These are phyloP conservation scores for Alternaria ventricosa DNA, from an alignment of 2,329 filamentous ascomycete genomes.

Conservation along the genomic window DNA sequence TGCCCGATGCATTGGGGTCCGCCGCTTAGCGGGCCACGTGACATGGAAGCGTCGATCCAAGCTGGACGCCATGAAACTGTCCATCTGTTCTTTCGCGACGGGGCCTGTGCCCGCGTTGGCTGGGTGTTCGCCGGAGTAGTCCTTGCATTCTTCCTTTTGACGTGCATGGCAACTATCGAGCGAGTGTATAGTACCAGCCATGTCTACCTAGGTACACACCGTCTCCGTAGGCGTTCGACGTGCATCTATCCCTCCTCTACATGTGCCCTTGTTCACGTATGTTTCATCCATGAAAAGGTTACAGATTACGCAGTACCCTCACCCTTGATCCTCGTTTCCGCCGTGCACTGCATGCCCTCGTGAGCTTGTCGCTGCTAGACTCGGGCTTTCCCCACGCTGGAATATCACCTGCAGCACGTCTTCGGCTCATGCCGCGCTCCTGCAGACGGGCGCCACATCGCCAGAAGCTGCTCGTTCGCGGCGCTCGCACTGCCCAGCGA, in stretches of 20 bases:
- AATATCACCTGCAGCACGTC: conserved; percentile 18
- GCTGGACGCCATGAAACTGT: conserved; percentile 10
- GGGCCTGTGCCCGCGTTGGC: neutral
- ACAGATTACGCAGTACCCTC: neutral
- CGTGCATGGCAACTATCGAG: neutral
- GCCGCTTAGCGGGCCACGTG: conserved; percentile 27
- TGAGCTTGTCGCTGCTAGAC: neutral
- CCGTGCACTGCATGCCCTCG: neutral
- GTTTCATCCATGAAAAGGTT: neutral
- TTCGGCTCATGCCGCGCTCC: conserved; percentile 23
- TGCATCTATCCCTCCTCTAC: neutral
- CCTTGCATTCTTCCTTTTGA: neutral
- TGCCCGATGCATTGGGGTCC: conserved; percentile 13
- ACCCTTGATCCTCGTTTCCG: neutral
- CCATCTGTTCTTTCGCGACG: conserved; percentile 5
- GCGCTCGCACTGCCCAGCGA: conserved; percentile 15
- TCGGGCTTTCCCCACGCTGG: conserved; percentile 6
- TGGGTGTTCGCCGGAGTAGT: neutral
- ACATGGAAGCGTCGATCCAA: conserved; percentile 10
- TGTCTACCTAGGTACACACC: neutral
- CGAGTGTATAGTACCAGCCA: neutral
- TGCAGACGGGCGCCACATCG: conserved; percentile 31
- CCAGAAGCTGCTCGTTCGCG: conserved; percentile 25
- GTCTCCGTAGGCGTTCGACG: neutral
- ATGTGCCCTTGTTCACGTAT: neutral